A percentile compares a stretch with the other conserved stretches of the same genome.
These are phyloP conservation scores for Carex pumila DNA, from an alignment of 176 grass and related monocot species.

Conservation along the genomic window DNA sequence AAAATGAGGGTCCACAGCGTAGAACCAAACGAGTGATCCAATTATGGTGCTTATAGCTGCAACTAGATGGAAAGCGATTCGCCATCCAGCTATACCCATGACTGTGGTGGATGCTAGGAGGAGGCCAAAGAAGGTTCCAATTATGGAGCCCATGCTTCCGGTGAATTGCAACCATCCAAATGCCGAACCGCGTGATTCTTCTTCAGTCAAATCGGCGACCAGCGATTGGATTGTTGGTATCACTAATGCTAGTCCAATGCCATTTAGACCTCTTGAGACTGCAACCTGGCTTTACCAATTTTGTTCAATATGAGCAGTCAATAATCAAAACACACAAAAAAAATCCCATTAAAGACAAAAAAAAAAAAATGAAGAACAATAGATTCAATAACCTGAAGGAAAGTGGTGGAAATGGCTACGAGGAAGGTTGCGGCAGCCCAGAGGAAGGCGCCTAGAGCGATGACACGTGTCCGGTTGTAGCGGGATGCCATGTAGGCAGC, in stretches of 20 bases:
- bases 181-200: constrained; percentile 45
- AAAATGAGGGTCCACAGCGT: constrained; percentile 47
- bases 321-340: not conserved
- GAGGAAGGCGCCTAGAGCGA: constrained; percentile 46
- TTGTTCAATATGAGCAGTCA: not conserved
- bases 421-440: constrained; percentile 52
- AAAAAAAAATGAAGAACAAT: not conserved
- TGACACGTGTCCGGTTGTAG: constrained; percentile 37
- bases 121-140: constrained; percentile 44
- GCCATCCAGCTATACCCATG: constrained; percentile 59
- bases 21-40: constrained; percentile 39
- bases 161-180: constrained; percentile 67
- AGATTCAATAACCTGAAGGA: constrained; percentile 26
- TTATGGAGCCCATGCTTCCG: constrained; percentile 57
- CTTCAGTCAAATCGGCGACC: constrained; percentile 59
- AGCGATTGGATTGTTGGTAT: constrained; percentile 57
- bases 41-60: constrained; percentile 44
- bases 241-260: constrained; percentile 63
- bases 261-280: constrained; percentile 66
- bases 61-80: constrained; percentile 74
- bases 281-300: constrained; percentile 40
- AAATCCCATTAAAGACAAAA: not conserved
- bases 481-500: constrained; percentile 38
- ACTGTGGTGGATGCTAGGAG: constrained; percentile 52
- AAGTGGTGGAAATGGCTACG: constrained; percentile 39